phyloP scores from a whole-genome alignment of 2,329 filamentous ascomycete species.

The Verticillium albo-atrum region DNA sequence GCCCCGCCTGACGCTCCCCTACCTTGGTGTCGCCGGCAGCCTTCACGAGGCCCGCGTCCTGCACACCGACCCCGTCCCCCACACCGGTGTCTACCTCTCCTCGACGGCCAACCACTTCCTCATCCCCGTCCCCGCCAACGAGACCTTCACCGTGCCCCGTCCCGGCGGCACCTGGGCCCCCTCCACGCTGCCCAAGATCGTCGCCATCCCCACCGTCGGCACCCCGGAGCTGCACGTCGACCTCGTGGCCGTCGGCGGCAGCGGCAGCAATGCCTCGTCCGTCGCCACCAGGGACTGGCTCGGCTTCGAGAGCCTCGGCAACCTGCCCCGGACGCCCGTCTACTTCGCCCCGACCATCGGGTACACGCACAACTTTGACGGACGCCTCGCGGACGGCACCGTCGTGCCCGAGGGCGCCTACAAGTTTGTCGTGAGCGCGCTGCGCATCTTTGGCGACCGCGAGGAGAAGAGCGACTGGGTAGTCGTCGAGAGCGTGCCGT shows the following conservation, averaged over 20 bases:
- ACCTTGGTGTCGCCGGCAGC: conserved; percentile 29
- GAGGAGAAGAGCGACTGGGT: conserved; percentile 18
- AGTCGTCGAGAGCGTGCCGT: conserved; percentile 11
- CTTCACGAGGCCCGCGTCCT: conserved; percentile 16
- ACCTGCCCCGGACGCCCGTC: conserved; percentile 12
- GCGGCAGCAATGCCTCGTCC: conserved; percentile 3
- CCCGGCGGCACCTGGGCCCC: conserved; percentile 5
- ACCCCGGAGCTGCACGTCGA: conserved; percentile 15
- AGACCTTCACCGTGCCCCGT: conserved; percentile 17
- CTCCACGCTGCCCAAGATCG: neutral
- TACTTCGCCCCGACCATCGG: neutral
- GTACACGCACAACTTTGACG: conserved; percentile 11
- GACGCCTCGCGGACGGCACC: conserved; percentile 15
- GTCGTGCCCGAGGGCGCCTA: conserved; percentile 19
- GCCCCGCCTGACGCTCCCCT: conserved; percentile 28
- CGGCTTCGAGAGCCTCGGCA: conserved; percentile 15
- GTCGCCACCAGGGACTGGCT: conserved; percentile 8
- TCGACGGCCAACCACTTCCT: conserved; percentile 8
- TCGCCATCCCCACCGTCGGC: conserved; percentile 8
- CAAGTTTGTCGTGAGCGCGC: conserved; percentile 14
- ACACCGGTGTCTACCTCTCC: conserved; percentile 10
- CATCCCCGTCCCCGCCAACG: conserved; percentile 13
- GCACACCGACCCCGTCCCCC: conserved; percentile 2
- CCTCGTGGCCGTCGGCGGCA: conserved; percentile 7
- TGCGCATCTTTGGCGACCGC: conserved; percentile 20